phyloP scores from a whole-genome alignment of 352 stramenopile genomes.

The Pythium pectinolyticum region DNA sequence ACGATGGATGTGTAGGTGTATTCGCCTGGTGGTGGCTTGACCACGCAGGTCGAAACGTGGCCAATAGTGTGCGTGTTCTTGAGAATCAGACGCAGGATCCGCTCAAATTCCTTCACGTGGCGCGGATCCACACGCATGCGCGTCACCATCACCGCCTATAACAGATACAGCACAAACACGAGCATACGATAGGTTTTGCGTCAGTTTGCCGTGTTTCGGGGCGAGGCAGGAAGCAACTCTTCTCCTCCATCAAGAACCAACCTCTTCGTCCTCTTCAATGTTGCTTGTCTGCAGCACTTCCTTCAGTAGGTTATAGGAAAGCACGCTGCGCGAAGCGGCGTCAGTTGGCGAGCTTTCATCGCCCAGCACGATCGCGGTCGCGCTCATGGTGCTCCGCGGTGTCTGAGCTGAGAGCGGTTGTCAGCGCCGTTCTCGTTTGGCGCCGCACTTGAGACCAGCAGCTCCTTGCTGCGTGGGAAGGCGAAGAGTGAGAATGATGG shows the following conservation, averaged over 20 bases:
- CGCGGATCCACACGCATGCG: constrained; percentile 76
- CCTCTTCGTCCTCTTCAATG: constrained; percentile 79
- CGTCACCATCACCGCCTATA: constrained; percentile 77
- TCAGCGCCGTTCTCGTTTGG: no score
- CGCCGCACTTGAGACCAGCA: constrained; percentile 1
- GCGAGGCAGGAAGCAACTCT: no score
- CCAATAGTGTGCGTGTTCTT: constrained; percentile 77
- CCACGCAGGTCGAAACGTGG: constrained; percentile 81
- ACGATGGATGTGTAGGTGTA: constrained; percentile 85
- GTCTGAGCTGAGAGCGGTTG: no score
- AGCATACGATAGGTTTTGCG: no score
- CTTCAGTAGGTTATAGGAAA: constrained; percentile 77
- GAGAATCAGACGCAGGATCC: constrained; percentile 73
- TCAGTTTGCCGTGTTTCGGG: no score
- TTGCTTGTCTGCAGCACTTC: constrained; percentile 74
- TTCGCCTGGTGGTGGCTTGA: constrained; percentile 69
- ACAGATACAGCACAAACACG: neutral
- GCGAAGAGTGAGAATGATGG: constrained; percentile 7
- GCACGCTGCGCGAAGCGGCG: constrained; percentile 37
- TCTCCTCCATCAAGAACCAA: constrained; percentile 24
- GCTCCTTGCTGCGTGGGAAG: neutral
- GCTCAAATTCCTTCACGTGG: constrained; percentile 79
- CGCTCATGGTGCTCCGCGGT: neutral
- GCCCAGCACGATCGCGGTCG: constrained; percentile 8
- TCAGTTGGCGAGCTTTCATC: neutral